Evolutionary conservation across 2,329 filamentous ascomycete species (phyloP), one percentile per base, ranked within the genome.

Genomic region (Diaporthe sp.): DNA sequence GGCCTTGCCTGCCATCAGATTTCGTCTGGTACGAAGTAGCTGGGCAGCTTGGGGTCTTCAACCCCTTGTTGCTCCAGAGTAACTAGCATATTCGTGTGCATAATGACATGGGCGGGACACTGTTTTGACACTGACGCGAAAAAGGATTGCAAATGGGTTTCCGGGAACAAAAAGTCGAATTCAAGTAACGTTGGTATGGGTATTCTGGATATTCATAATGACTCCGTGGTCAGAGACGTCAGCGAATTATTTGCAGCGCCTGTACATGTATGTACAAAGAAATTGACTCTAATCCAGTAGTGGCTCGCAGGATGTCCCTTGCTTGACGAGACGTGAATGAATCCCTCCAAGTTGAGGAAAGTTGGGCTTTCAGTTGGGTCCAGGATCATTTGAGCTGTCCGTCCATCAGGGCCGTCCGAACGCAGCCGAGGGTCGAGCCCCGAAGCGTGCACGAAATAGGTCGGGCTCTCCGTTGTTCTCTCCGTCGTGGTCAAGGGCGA

Each of bases 401-500:
- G 33, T n/a, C 17, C 1, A 57, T 73, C 57, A 76, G 28, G 73
- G n/a, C 19, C 64, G 13, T 66, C 72, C 55, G 66, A 77, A 57
- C 69, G 75, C 72, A 64, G 77, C 72, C 66, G 77, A 72, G 67
- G 78, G 58, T 38, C 58, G 78, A 78, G 61, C 76, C 74, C 68
- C 79, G 73, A 74, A 80, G 78, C 54, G 75, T 72, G 66, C 66
- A 1, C 52, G 35, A n/a, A 74, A 71, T 12, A 45, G 42, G 6
- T 64, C 55, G 38, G 55, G 64, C 40, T 47, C 47, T 7, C 60
- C 73, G 25, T 77, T 77, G n/a, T 83, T 77, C 70, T 81, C 77
- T 57, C 80, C 73, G 47, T 82, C 82, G 52, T 83, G 81, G 33
- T 76, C 75, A 12, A 76, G 19, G 25, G 42, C 55, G 38, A 84